Evolutionary conservation across 2,329 filamentous ascomycete genomes (phyloP).

Genomic region (Aurifilum marmelostoma): DNA sequence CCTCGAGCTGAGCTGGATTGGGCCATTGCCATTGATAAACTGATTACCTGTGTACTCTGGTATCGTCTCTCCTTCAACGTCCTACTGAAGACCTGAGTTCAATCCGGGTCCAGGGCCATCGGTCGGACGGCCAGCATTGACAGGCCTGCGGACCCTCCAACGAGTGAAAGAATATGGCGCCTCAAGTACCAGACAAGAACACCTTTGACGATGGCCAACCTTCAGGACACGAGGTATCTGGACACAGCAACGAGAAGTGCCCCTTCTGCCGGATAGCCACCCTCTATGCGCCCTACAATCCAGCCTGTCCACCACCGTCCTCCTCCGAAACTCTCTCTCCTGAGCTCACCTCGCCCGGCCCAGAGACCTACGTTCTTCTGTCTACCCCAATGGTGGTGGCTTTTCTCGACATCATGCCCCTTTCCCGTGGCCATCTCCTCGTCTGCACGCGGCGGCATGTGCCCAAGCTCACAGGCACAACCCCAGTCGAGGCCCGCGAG

Average conservation of each 20-base stretch:
- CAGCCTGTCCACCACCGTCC: conserved; percentile 46
- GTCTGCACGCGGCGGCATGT: conserved; percentile 78
- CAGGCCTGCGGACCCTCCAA: not conserved
- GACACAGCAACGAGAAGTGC: conserved; percentile 44
- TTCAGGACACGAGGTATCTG: conserved; percentile 11
- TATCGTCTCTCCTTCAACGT: not conserved
- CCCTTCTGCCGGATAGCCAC: conserved; percentile 66
- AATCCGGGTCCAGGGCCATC: not conserved
- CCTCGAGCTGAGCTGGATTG: not conserved
- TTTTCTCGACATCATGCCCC: conserved; percentile 91
- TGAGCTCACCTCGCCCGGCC: conserved; percentile 42
- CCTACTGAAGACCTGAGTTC: not conserved
- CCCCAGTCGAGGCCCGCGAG: conserved; percentile 63
- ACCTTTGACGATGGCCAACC: conserved; percentile 20
- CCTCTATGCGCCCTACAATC: conserved; percentile 52
- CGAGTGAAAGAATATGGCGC: conserved; percentile 18
- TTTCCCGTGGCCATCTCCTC: conserved; percentile 81
- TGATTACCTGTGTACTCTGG: not conserved
- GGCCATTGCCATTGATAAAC: not conserved
- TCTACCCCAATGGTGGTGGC: conserved; percentile 78
- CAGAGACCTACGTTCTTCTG: conserved; percentile 68
- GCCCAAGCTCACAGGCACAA: conserved; percentile 75
- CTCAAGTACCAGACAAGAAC: conserved; percentile 22
- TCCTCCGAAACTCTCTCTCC: conserved; percentile 40
- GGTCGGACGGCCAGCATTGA: too few species aligned